Evolutionary conservation across 208 protist species (phyloP).

Genomic region (Acanthamoeba sp.): DNA sequence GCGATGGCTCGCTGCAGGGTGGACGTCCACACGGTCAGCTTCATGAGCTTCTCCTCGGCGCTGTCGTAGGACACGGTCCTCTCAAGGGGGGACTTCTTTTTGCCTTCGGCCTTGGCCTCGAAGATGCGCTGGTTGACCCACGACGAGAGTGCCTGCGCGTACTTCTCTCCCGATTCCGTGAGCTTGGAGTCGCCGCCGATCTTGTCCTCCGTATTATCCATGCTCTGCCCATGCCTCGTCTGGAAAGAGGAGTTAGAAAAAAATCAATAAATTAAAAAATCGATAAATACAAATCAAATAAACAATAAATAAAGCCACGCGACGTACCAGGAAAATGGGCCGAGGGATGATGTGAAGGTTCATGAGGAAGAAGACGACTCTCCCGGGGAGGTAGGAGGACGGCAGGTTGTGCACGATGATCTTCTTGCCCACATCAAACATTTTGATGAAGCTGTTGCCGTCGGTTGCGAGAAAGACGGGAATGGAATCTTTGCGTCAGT

Average conservation of each 20-base stretch:
- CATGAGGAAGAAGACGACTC: conserved; percentile 85
- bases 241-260: conserved; percentile 22
- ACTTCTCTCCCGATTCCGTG: conserved; percentile 72
- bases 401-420: conserved; percentile 77
- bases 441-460: conserved; percentile 43
- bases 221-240: conserved; percentile 86
- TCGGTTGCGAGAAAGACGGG: background rate
- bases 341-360: conserved; percentile 82
- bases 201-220: conserved; percentile 83
- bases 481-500: background rate
- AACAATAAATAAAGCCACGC: too few species aligned
- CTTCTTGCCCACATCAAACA: conserved; percentile 82
- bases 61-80: background rate
- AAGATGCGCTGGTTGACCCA: conserved; percentile 41
- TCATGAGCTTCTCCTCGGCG: background rate
- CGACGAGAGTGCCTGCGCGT: conserved; percentile 60
- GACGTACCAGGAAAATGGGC: conserved; percentile 77
- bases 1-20: conserved; percentile 82
- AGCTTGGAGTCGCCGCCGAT: conserved; percentile 82
- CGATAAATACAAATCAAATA: background rate
- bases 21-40: conserved; percentile 77
- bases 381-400: conserved; percentile 77
- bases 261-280: background rate
- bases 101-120: background rate
- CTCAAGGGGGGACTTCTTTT: background rate